Base-by-base conservation (phyloP, 352 stramenopile genomes). In the Phytophthora ohioensis region DNA sequence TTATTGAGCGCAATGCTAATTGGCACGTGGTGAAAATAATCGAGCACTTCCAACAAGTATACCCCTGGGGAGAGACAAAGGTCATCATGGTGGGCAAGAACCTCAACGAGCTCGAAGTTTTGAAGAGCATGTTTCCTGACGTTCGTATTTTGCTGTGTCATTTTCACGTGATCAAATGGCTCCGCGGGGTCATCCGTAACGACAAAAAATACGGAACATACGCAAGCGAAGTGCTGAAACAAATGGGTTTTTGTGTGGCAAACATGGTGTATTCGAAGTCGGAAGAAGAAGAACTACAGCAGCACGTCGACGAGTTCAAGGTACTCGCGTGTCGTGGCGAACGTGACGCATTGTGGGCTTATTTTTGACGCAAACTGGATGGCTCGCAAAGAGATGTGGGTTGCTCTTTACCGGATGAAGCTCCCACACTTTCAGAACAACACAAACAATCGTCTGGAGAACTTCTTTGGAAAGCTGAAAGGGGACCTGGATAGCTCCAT, bases 81-180 rank as follows among this genome's bases (percentile, higher is more conserved):
- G n/a, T 67, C 2, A 60, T 67, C 5, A 54, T 67, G 48, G 48
- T 67, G 5, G 59, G 60, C 8, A 67, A 67, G 13, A 48, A 67
- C 54, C n/a, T 60, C 11, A 67, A 67, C 10, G 39, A 67, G n/a
- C 53, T 67, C 10, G 48, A 59, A 7, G 48, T 67, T 17, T 35
- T 67, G 30, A 58, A 52, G n/a, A 2, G 21, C 2, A 59, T 47
- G 43, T 34, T 63, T 35, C 43, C 56, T 27, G 42, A 21, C 5
- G 31, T 5, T 8, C 31, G 56, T 1, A 53, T 47, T 17, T n/a
- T 63, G 32, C 13, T 63, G 4, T 63, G 56, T 15, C 56, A 63
- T 11, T 3, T 41, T 41, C 35, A 41, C 10, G 35, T 41, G 35
- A 41, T 65, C 13, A 65, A 51, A 38, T 65, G 57, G 57, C 6